Evolutionary conservation across 2,329 filamentous ascomycete genomes (phyloP), one percentile per base, ranked within the genome.

Genomic region (Neocatenulostroma microsporum): DNA sequence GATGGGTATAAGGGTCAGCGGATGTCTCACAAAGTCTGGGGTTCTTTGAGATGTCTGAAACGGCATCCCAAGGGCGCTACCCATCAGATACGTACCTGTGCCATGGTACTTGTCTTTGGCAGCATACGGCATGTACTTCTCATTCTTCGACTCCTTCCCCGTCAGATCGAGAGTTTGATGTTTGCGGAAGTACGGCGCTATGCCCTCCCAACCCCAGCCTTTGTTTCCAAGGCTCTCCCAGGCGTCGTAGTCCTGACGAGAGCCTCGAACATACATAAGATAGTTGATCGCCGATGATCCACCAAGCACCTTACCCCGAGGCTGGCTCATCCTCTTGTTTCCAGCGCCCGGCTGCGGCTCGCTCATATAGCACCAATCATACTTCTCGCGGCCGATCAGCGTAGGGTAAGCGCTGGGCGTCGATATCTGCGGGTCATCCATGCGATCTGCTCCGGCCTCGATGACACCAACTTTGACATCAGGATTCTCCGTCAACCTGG

Each of bases 171-270:
- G 49, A 2, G 52, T 61, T 35, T 62, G 58, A 36, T 62, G 60
- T 47, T 60, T 61, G 28, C 54, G 49, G 49, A 61, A 55, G 51
- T 67, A 75, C 2, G 66, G 65, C 12, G 67, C 55, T 20, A 73
- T 58, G 8, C 60, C 60, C 3, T 67, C 51, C 37, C 67, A 70
- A 40, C 60, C 62, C 60, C 70, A 76, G 2, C 17, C 29, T 17
- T 31, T 15, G 18, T 31, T 31, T 7, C 29, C 29, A 5, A 31
- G 13, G 15, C 29, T 5, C 17, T 31, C 7, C 29, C 29, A 31
- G 13, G 17, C 29, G 9, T 31, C 29, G 13, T 7, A 31, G 15
- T 31, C 29, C 17, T 31, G 13, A 9, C 44, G 50, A 5, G 50
- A 50, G 3, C 53, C 58, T n/a, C 55, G 50, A 15, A 60, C 51